Conservation (phyloP, 257 asterid genomes). For the Dorcoceras hygrometricum region DNA sequence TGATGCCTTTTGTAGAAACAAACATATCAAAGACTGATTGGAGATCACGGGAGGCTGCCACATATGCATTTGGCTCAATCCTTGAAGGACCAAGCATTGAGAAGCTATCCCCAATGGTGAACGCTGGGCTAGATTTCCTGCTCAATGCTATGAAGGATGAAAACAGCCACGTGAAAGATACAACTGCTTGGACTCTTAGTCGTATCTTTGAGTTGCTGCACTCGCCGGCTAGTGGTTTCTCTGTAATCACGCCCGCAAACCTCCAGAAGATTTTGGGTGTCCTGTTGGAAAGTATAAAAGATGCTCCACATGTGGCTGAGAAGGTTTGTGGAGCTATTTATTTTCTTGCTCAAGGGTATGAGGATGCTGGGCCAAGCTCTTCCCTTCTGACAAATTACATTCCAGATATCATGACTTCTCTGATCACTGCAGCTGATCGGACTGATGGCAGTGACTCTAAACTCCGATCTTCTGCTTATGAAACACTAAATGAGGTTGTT, state of each 20-base stretch:
- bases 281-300: conserved; percentile 59
- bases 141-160: conserved; percentile 74
- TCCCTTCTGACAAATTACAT: conserved; percentile 63
- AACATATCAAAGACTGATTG: conserved; percentile 71
- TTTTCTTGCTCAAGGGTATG: conserved; percentile 82
- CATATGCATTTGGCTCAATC: conserved; percentile 86
- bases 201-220: conserved; percentile 84
- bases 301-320: conserved; percentile 77
- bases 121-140: conserved; percentile 64
- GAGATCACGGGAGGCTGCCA: conserved; percentile 85
- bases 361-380: conserved; percentile 69
- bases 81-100: conserved; percentile 86
- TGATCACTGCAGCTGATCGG: conserved; percentile 64
- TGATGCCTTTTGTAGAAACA: conserved; percentile 75
- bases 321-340: conserved; percentile 84
- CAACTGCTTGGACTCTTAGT: conserved; percentile 94
- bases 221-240: conserved; percentile 55
- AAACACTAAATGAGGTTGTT: conserved; percentile 72
- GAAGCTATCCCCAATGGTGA: conserved; percentile 74
- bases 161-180: conserved; percentile 72
- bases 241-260: conserved; percentile 64
- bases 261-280: conserved; percentile 53
- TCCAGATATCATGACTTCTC: conserved; percentile 52
- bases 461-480: conserved; percentile 69
- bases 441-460: conserved; percentile 66